Evolutionary conservation across 2,329 filamentous ascomycete species (phyloP).

Genomic region (Epichloe sylvatica): DNA sequence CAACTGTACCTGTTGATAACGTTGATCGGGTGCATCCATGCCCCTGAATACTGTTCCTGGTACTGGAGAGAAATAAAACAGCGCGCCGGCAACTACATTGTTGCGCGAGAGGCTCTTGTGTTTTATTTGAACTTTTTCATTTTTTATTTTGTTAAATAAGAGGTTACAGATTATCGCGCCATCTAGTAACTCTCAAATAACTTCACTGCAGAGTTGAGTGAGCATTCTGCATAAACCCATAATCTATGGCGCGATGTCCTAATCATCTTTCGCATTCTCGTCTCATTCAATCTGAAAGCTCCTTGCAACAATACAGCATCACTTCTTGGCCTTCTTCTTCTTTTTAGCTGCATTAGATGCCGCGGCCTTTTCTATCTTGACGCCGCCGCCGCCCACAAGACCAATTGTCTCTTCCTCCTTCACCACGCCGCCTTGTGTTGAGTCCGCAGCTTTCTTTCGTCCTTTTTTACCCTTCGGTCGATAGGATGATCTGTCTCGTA

Average conservation of each 20-base stretch:
- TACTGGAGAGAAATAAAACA: background rate
- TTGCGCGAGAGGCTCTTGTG: background rate
- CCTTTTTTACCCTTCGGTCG: slow-evolving; percentile 80
- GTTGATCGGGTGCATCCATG: background rate
- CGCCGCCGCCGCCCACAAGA: slow-evolving; percentile 48
- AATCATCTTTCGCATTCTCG: background rate
- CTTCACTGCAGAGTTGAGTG: background rate
- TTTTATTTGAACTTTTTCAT: background rate
- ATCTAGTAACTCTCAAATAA: background rate
- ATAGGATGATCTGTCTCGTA: slow-evolving; percentile 80
- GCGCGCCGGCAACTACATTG: background rate
- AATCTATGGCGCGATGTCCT: background rate
- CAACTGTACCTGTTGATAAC: background rate
- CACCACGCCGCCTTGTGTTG: slow-evolving; percentile 75
- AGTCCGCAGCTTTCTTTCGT: slow-evolving; percentile 63
- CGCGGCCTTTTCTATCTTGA: slow-evolving; percentile 49
- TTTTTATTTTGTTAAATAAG: background rate
- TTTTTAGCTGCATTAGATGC: slow-evolving; percentile 29
- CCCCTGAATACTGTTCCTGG: background rate
- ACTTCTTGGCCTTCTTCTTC: slow-evolving; percentile 42
- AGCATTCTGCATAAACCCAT: too few relatives aligned
- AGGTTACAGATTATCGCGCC: too few relatives aligned
- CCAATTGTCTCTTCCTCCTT: slow-evolving; percentile 57
- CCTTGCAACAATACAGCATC: background rate
- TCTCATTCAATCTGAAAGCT: background rate